Conservation (phyloP, 2,329 filamentous ascomycete species). For the Nemania sp. region DNA sequence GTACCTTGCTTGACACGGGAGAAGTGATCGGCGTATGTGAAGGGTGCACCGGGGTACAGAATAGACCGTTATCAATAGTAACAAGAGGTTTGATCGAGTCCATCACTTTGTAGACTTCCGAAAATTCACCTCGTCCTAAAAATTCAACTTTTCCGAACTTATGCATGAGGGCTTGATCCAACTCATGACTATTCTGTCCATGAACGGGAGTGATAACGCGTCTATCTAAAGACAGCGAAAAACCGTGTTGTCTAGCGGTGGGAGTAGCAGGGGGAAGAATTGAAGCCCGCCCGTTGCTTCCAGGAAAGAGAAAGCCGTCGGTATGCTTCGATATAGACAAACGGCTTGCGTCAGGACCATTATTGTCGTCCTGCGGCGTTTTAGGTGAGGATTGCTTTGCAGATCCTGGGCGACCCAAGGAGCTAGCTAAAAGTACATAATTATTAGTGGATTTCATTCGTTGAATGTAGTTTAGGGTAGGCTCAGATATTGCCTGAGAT, state of each 20-base stretch:
- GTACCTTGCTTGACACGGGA: constrained; percentile 64
- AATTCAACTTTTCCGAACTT: constrained; percentile 81
- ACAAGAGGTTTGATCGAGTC: constrained; percentile 42
- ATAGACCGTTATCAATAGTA: constrained; percentile 48
- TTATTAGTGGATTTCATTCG: constrained; percentile 56
- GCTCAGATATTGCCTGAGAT: constrained; percentile 30
- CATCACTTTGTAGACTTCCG: constrained; percentile 82
- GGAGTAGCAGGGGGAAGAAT: constrained; percentile 78
- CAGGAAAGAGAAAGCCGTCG: constrained; percentile 45
- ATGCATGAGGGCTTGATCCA: constrained; percentile 73
- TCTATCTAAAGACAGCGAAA: constrained; percentile 59
- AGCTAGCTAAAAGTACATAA: constrained; percentile 60
- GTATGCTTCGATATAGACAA: constrained; percentile 74
- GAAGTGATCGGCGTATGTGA: constrained; percentile 52
- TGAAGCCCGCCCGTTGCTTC: constrained; percentile 37
- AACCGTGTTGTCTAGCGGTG: constrained; percentile 64
- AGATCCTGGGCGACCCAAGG: constrained; percentile 59
- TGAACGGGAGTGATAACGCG: constrained; percentile 72
- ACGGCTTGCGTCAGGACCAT: constrained; percentile 78
- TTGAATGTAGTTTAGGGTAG: constrained; percentile 39
- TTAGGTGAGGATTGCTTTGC: constrained; percentile 62
- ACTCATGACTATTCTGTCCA: constrained; percentile 68
- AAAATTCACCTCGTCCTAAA: constrained; percentile 89
- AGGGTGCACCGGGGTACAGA: constrained; percentile 50
- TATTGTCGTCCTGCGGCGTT: constrained; percentile 76